These are phyloP conservation scores for Rutstroemia sydowiana DNA, from an alignment of 2,329 filamentous ascomycete species.

Conservation along the genomic window DNA sequence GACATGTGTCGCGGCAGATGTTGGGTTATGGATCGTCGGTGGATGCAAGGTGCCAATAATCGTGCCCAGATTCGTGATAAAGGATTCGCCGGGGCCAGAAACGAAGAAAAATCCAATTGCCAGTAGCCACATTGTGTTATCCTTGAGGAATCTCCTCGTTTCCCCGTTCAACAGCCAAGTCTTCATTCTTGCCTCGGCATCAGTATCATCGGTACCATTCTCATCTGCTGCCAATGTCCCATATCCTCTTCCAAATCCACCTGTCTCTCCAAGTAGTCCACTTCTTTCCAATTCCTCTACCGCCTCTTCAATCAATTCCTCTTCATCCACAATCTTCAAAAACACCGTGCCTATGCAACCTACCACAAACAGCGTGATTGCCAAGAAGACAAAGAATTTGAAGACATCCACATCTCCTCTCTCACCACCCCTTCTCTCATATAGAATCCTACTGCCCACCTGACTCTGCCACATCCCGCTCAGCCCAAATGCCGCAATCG, in stretches of 20 bases:
- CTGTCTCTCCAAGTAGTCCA: constrained; percentile 69
- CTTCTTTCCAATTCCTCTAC: constrained; percentile 88
- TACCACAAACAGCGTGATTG: constrained; percentile 58
- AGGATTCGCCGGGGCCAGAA: constrained; percentile 74
- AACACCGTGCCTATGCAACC: constrained; percentile 69
- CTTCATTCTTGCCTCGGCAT: constrained; percentile 61
- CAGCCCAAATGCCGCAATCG: constrained; percentile 86
- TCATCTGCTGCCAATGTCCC: constrained; percentile 44
- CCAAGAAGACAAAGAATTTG: constrained; percentile 81
- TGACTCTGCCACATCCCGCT: constrained; percentile 97
- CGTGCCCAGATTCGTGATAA: constrained; percentile 94
- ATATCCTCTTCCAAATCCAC: constrained; percentile 61
- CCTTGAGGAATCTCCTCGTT: constrained; percentile 74
- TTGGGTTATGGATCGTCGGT: constrained; percentile 44
- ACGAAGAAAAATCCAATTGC: constrained; percentile 87
- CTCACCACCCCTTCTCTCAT: constrained; percentile 54
- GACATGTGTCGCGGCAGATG: constrained; percentile 73
- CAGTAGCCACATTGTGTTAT: constrained; percentile 94
- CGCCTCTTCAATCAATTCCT: constrained; percentile 81
- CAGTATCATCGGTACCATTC: constrained; percentile 37
- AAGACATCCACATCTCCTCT: constrained; percentile 66
- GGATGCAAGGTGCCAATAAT: constrained; percentile 80
- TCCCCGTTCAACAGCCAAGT: constrained; percentile 87
- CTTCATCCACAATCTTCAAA: constrained; percentile 73
- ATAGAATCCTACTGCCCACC: constrained; percentile 70